Conservation (phyloP, 106 monocot species). For the Dioscorea dumetorum region DNA sequence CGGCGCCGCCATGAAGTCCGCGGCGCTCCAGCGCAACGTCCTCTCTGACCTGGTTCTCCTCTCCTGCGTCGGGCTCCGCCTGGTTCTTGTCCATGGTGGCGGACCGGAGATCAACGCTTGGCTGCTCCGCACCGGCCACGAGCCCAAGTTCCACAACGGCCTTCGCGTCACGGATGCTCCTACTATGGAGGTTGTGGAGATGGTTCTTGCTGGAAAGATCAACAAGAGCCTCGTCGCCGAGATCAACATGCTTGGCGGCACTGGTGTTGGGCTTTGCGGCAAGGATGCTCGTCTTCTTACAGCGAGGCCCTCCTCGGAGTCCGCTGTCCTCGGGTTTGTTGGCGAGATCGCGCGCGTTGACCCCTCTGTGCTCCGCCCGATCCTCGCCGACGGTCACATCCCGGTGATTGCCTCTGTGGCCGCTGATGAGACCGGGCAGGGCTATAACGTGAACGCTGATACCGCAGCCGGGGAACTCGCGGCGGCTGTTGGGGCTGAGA, state of each 20-base stretch:
- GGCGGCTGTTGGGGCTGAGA: constrained; percentile 81
- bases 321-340: constrained; percentile 74
- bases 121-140: constrained; percentile 57
- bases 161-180: constrained; percentile 87
- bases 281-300: constrained; percentile 78
- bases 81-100: constrained; percentile 86
- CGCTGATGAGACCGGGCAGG: constrained; percentile 56
- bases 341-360: constrained; percentile 76
- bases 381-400: constrained; percentile 52
- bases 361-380: constrained; percentile 53
- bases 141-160: constrained; percentile 72
- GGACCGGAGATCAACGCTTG: constrained; percentile 88
- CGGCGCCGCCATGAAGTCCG: constrained; percentile 87
- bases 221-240: constrained; percentile 86
- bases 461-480: constrained; percentile 88
- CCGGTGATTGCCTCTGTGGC: constrained; percentile 95
- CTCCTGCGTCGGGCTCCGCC: constrained; percentile 81
- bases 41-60: constrained; percentile 85
- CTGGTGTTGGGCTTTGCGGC: constrained; percentile 82
- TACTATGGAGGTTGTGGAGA: constrained; percentile 97
- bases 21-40: constrained; percentile 50
- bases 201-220: constrained; percentile 92
- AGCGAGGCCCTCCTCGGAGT: constrained; percentile 56
- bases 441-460: constrained; percentile 88
- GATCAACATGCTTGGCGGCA: constrained; percentile 69